A percentile compares a stretch with the other conserved stretches of the same genome.
These are phyloP conservation scores for Lanmaoa rubissima DNA, from an alignment of 768 basidiomycete genomes.

Conservation along the genomic window DNA sequence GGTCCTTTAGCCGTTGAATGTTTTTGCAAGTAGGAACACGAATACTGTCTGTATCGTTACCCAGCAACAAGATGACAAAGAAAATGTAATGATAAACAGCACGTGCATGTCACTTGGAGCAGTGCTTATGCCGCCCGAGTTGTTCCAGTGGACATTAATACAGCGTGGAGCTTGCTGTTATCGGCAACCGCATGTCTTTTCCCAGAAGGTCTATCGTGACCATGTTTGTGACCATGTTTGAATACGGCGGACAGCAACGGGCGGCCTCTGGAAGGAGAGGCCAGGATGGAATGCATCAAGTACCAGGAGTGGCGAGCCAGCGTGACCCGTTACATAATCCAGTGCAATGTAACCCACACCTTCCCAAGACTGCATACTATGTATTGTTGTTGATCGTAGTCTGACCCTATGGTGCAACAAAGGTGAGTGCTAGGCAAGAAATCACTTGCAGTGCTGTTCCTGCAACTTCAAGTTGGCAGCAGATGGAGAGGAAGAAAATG, in stretches of 20 bases:
- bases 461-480: neutral
- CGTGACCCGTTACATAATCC: neutral
- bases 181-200: neutral
- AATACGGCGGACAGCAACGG: neutral
- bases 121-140: neutral
- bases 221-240: neutral
- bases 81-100: slow-evolving; percentile 1
- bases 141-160: neutral
- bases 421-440: too few species aligned
- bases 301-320: too few species aligned
- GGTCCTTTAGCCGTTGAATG: slow-evolving; percentile 3
- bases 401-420: too few species aligned
- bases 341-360: too few species aligned
- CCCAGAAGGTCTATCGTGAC: neutral
- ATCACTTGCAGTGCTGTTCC: neutral
- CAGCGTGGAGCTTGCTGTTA: neutral
- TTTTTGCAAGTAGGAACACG: slow-evolving; percentile 22
- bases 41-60: slow-evolving; percentile 22
- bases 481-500: neutral
- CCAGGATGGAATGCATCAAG: neutral
- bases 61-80: slow-evolving; percentile 5
- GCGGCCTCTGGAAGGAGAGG: neutral
- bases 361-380: too few species aligned
- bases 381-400: too few species aligned
- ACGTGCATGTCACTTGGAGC: neutral